Base-by-base conservation (phyloP, 2,329 filamentous ascomycete species). In the Zymoseptoria pseudotritici region DNA sequence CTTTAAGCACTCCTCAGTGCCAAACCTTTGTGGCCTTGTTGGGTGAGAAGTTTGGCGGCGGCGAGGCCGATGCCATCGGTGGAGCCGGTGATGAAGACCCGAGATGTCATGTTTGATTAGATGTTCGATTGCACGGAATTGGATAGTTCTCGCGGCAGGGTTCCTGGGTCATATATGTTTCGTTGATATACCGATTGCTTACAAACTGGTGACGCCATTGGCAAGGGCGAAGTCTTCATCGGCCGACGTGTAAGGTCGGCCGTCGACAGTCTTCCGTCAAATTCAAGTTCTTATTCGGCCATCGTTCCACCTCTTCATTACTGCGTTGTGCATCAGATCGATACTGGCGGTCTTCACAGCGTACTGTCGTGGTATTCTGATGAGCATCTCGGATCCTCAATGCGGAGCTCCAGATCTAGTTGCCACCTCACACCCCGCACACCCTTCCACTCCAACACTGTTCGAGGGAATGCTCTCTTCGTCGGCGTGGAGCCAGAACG, bases 41-140 rank as follows among this genome's bases (percentile, higher is more conserved):
- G 71, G 54, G 78, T 65, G 26, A 85, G 79, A 6, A 75, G 73
- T 60, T 79, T 75, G 46, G 83, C 83, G 1, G 81, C 78, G 0
- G 77, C 72, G 22, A 76, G 76, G 58, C 83, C 83, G 36, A 85
- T 77, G 61, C 82, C 83, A 67, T 85, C 83, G 11, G 79, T 79
- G 21, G 81, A 83, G 53, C 83, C 82, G 8, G 83, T 85, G 61
- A 86, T 83, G 57, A 80, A 70, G 61, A 82, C 78, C 26, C 77
- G 74, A 51, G 72, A 76, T 77, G 80, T 79, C n/a, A 36, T 61
- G 57, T 9, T 57, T 20, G 49, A 13, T 31, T 3, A 17, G 53
- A 21, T 20, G 6, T 46, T 46, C 36, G 36, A 5, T 46, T 46
- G 13, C 13, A 11, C n/a, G 9, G 9, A 6, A 7, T 17, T 46